Conservation (phyloP, 768 basidiomycete species). For the Clitopilus hobsonii region DNA sequence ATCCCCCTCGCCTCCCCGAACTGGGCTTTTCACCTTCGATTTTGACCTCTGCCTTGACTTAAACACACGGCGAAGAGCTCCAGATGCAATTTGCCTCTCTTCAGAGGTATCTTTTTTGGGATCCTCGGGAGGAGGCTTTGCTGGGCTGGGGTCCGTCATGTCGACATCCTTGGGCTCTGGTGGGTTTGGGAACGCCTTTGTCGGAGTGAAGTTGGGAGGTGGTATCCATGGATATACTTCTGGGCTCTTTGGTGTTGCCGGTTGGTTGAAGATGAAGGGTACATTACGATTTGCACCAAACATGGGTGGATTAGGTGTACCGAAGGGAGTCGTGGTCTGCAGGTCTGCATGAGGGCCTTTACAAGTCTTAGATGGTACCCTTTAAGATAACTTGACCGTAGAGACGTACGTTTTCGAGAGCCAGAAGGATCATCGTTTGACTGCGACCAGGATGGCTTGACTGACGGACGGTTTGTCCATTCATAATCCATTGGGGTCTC, state of each 20-base stretch:
- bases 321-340: slow-evolving; percentile 36
- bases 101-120: slow-evolving; percentile 18
- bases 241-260: slow-evolving; percentile 34
- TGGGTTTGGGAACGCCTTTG: slow-evolving; percentile 53
- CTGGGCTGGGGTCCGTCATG: slow-evolving; percentile 71
- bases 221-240: slow-evolving; percentile 65
- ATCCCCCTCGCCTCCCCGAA: slow-evolving; percentile 24
- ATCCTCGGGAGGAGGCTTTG: slow-evolving; percentile 16
- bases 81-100: slow-evolving; percentile 53
- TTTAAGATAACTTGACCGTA: not conserved
- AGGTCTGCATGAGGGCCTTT: slow-evolving; percentile 36
- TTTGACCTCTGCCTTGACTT: slow-evolving; percentile 51
- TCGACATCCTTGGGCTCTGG: slow-evolving; percentile 63
- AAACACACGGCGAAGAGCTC: slow-evolving; percentile 63
- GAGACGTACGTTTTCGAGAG: slow-evolving; percentile 62
- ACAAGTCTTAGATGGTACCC: slow-evolving; percentile 7
- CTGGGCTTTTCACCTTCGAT: slow-evolving; percentile 16
- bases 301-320: slow-evolving; percentile 35
- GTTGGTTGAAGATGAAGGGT: slow-evolving; percentile 65
- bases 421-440: slow-evolving; percentile 41
- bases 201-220: slow-evolving; percentile 53
- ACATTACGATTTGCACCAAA: slow-evolving; percentile 65
- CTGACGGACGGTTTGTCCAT: slow-evolving; percentile 63
- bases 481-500: slow-evolving; percentile 91
- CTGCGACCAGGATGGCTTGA: slow-evolving; percentile 56